Conservation (phyloP, 1,139 yeast species). For the Entelexis paramagnoliae region DNA sequence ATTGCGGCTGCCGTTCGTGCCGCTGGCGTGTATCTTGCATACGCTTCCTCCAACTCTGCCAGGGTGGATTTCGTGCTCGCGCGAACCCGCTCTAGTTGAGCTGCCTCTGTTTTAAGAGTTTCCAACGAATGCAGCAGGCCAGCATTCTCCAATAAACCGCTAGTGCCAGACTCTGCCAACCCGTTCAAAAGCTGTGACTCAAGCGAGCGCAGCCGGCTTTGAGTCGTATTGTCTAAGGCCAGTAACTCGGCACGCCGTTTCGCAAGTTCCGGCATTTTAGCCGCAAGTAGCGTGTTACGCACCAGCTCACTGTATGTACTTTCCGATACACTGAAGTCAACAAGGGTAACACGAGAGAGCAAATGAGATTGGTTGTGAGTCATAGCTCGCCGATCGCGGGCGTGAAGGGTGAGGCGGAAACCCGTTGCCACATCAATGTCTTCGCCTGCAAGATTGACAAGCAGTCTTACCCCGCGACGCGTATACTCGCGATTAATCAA, state of each 20-base stretch:
- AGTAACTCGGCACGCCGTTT: constrained; percentile 44
- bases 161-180: constrained; percentile 47
- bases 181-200: constrained; percentile 55
- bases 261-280: constrained; percentile 60
- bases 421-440: constrained; percentile 58
- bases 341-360: constrained; percentile 45
- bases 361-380: constrained; percentile 18
- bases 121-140: constrained; percentile 52
- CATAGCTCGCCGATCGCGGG: constrained; percentile 52
- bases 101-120: constrained; percentile 53
- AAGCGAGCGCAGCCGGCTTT: constrained; percentile 42
- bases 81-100: constrained; percentile 41
- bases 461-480: constrained; percentile 58
- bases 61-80: constrained; percentile 46
- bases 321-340: constrained; percentile 64
- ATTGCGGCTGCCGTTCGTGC: constrained; percentile 14
- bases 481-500: constrained; percentile 52
- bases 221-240: constrained; percentile 51
- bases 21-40: not conserved
- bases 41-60: constrained; percentile 33
- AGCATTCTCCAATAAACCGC: constrained; percentile 52
- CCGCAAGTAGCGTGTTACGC: constrained; percentile 46
- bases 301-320: constrained; percentile 57
- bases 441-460: constrained; percentile 52
- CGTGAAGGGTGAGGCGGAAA: constrained; percentile 51